Evolutionary conservation across 164 flowering plant species (phyloP), one percentile per base, ranked within the genome.

Genomic region (Hamamelis virginiana): DNA sequence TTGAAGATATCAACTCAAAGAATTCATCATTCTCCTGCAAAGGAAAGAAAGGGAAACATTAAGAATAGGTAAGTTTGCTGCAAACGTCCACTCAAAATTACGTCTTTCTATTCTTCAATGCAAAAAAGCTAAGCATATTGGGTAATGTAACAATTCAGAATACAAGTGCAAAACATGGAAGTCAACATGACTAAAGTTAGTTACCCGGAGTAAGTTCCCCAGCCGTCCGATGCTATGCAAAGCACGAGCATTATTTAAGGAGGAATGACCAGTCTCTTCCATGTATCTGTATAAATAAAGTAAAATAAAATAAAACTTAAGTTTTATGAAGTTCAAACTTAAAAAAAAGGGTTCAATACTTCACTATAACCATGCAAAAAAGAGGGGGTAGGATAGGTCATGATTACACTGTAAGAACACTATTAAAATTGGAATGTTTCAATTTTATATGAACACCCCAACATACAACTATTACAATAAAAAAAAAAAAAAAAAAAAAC

Each of bases 21-120:
- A 96, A 96, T 10, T 96, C 98, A 75, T 91, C 99, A 74, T 96
- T 89, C 3, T 93, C 99, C 99, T 96, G 91, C 66, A 63, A 19
- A 69, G n/a, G 65, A 65, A 25, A 33, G 4, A 33, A 33, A 52
- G 27, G 48, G 41, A 22, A 64, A 14, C 50, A 21, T 55, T 18
- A 3, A 43, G 16, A 33, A 22, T 21, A 26, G 16, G 45, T 25
- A 62, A 61, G 53, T 3, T 44, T 21, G 47, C 12, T 0, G n/a
- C 28, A 13, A 9, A 60, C 0, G 14, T 27, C 14, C 43, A 16
- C 62, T n/a, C n/a, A n/a, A 33, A 33, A 33, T 33, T 6, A 33
- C 2, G 6, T 33, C 41, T 33, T 33, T 33, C 2, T 33, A 33
- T 33, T 33, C 41, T 23, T 14, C 15, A 57, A 23, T 57, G n/a